A percentile compares a stretch with the other conserved stretches of the same genome.
Conservation (phyloP, 1,139 yeast genomes). For the Blastobotrys serpentis region DNA sequence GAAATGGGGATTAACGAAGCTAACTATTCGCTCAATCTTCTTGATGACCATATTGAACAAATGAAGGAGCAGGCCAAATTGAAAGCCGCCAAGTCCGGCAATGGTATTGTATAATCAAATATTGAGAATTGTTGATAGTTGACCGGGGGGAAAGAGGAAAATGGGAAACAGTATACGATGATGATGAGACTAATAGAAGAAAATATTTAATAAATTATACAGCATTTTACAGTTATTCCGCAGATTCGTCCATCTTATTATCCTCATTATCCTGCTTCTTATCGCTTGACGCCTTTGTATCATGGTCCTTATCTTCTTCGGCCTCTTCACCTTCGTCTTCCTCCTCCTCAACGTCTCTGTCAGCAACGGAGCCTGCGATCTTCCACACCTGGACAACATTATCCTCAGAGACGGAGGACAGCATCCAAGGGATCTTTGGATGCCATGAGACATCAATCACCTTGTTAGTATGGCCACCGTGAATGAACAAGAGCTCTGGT, state of each 20-base stretch:
- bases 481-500: conserved; percentile 49
- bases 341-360: conserved; percentile 42
- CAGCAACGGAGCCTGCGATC: conserved; percentile 44
- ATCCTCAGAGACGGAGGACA: conserved; percentile 87
- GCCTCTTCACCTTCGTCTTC: conserved; percentile 25
- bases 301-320: conserved; percentile 19
- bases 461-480: conserved; percentile 88
- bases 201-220: conserved; percentile 3
- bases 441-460: conserved; percentile 90
- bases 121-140: no score
- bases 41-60: conserved; percentile 1
- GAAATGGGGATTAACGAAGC: conserved; percentile 20
- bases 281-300: neutral
- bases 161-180: neutral
- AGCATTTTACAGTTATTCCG: conserved; percentile 2
- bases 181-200: neutral
- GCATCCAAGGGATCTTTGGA: conserved; percentile 69
- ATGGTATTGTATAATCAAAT: no score
- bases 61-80: conserved; percentile 3
- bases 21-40: neutral
- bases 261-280: conserved; percentile 2
- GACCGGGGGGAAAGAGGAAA: neutral
- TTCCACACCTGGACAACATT: conserved; percentile 88
- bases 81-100: neutral
- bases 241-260: conserved; percentile 8